phyloP scores from a whole-genome alignment of 306 rosid genomes.

The Arachis stenosperma region DNA sequence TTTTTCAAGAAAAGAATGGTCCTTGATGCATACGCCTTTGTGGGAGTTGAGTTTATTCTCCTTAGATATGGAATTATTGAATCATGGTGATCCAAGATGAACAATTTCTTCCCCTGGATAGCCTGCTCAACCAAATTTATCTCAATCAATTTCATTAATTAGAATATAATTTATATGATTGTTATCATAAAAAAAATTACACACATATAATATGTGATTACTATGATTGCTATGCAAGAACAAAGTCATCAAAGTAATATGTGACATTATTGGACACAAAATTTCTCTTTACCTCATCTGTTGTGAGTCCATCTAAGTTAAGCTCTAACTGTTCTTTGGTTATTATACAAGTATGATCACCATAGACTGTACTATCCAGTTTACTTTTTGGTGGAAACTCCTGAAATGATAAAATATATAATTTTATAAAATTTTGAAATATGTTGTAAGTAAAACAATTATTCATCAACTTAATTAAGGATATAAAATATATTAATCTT shows the following conservation, averaged over 20 bases:
- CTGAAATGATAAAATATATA: conserved; percentile 37
- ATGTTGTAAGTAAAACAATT: not conserved
- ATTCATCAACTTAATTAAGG: too few species aligned
- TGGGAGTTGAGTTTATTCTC: conserved; percentile 46
- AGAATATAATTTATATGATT: too few species aligned
- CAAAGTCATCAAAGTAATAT: too few species aligned
- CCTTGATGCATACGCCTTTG: conserved; percentile 55
- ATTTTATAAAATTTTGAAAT: not conserved
- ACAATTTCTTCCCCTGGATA: conserved; percentile 51
- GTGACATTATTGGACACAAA: not conserved
- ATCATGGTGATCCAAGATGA: conserved; percentile 66
- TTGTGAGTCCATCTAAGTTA: conserved; percentile 52
- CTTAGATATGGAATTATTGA: conserved; percentile 52
- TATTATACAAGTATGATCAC: conserved; percentile 60
- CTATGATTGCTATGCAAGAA: too few species aligned
- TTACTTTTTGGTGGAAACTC: conserved; percentile 73
- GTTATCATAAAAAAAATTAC: too few species aligned
- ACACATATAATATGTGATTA: too few species aligned
- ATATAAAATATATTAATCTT: not conserved
- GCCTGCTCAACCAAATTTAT: conserved; percentile 44
- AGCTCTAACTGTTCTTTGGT: conserved; percentile 43
- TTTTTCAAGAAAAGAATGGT: conserved; percentile 56
- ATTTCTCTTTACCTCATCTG: conserved; percentile 46
- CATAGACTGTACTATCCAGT: conserved; percentile 51
- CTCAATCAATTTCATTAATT: not conserved